Evolutionary conservation across 179 eudicot species (phyloP), one percentile per base, ranked within the genome.

Genomic region (Camellia oleifera): DNA sequence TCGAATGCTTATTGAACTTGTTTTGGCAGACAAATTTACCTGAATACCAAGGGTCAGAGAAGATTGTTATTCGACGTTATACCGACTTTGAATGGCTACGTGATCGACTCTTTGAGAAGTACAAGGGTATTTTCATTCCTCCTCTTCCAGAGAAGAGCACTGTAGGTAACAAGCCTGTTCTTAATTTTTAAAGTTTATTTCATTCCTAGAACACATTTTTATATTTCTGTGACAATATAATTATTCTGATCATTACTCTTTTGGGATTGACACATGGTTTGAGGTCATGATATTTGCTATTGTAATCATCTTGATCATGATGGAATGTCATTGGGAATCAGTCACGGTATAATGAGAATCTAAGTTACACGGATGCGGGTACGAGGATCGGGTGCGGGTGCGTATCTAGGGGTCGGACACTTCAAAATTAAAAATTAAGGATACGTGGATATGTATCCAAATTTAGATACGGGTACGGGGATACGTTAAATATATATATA

Each of bases 81-180:
- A 96, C 82, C 44, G 99, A 94, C 82, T 96, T 96, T 85, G 95
- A 94, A 80, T 96, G 99, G 99, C 75, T 94, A 79, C 92, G 90
- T 71, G 99, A 96, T 80, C 92, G 98, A 44, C 94, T 96, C 76
- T 96, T 94, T 83, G 99, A 94, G 86, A 90, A 90, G 87, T 93
- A 87, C 84, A 94, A 90, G 91, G 98, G 98, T 67, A 81, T 94
- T 69, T 94, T 94, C 68, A 87, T 94, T 80, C 99, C 99, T 69
- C 99, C 99, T 78, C 92, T 96, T 80, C 99, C 99, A 20, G 98
- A 95, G 89, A 95, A 95, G 90, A 94, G 90, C 83, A 94, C 98
- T 50, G 95, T 93, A 83, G 98, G 98, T 94, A 88, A 80, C 78
- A 20, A 75, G 56, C 48, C 48, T 42, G 32, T 2, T 77, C 26